Conservation (phyloP, 441 rosid genomes). For the Gossypium trilobum region DNA sequence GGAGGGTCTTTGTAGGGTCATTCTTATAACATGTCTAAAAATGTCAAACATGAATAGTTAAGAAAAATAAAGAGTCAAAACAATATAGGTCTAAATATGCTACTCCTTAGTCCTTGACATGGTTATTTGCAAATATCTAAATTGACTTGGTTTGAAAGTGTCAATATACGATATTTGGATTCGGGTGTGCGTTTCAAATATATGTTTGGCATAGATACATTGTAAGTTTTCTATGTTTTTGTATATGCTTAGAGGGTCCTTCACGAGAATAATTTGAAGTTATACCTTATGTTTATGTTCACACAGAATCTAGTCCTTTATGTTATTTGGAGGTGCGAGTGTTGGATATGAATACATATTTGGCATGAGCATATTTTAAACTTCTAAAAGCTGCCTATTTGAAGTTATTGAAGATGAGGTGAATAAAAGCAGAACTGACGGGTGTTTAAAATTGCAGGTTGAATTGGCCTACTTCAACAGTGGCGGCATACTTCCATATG, state of each 20-base stretch:
- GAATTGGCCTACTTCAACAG: slow-evolving; percentile 78
- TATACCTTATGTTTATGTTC: background rate
- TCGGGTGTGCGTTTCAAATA: background rate
- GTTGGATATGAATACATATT: too few species aligned
- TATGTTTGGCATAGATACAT: background rate
- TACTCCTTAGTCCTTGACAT: background rate
- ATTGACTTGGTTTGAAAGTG: too few species aligned
- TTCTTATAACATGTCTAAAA: too few species aligned
- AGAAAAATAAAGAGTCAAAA: too few species aligned
- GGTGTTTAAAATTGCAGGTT: slow-evolving; percentile 42
- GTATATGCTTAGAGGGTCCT: background rate
- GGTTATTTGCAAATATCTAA: background rate
- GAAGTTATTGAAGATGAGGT: background rate
- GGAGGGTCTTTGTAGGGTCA: too few species aligned
- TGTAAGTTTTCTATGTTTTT: background rate
- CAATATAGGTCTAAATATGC: background rate
- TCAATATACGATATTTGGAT: too few species aligned
- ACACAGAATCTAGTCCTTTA: too few species aligned
- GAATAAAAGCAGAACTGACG: background rate
- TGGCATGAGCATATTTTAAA: too few species aligned
- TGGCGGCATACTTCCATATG: slow-evolving; percentile 91
- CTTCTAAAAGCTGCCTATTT: background rate
- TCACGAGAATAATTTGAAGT: background rate
- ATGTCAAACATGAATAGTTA: too few species aligned
- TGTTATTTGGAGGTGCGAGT: background rate